phyloP scores from a whole-genome alignment of 2,329 filamentous ascomycete species.

The Colletotrichum chlorophyti region DNA sequence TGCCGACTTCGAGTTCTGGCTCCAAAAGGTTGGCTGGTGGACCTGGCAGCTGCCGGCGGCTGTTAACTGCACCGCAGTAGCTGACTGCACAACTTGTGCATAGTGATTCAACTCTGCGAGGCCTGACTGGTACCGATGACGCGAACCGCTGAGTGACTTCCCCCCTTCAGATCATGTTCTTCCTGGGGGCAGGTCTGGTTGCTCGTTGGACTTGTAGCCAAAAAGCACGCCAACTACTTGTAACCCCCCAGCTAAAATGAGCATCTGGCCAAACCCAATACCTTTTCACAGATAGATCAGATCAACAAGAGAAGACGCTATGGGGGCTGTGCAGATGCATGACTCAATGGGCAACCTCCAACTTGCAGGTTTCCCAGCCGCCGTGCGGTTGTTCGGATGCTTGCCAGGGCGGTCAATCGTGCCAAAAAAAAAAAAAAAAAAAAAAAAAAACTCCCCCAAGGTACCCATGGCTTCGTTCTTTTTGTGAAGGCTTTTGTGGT shows the following conservation, averaged over 20 bases:
- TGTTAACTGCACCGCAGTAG: neutral
- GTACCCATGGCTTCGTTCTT: no score
- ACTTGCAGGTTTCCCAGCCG: neutral
- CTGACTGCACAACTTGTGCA: conserved; percentile 10
- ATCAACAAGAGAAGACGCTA: neutral
- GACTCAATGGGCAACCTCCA: neutral
- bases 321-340: neutral
- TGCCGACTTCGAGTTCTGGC: conserved; percentile 17
- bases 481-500: no score
- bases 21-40: conserved; percentile 22
- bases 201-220: neutral
- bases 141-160: no score
- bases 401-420: no score
- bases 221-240: neutral
- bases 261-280: neutral
- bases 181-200: neutral
- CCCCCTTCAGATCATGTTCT: neutral
- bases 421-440: no score
- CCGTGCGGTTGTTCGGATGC: neutral
- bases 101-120: neutral
- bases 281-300: neutral
- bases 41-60: neutral
- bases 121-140: neutral
- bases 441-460: no score
- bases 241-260: neutral